Percentiles rank a stretch among this genome's conserved stretches.
phyloP scores from a whole-genome alignment of 106 monocot genomes.

The Hemerocallis citrina region DNA sequence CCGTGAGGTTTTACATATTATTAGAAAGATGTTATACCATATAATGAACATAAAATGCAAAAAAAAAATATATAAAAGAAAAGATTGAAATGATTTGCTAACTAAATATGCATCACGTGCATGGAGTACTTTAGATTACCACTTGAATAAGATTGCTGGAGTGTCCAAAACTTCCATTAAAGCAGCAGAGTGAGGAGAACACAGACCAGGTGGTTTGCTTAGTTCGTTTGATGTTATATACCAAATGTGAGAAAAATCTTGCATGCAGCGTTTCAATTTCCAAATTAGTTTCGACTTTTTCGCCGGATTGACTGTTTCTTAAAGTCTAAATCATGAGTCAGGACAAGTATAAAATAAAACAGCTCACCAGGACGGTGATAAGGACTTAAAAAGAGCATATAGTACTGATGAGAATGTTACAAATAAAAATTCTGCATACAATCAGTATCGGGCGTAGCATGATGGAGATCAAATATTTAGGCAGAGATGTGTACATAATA shows the following conservation, averaged over 20 bases:
- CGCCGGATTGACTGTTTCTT: too few relatives aligned
- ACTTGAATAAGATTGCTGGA: neutral
- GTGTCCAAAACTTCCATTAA: neutral
- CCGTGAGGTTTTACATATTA: neutral
- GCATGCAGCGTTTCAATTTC: neutral
- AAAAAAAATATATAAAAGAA: neutral
- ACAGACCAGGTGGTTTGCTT: neutral
- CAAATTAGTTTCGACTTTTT: too few relatives aligned
- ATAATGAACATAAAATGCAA: neutral
- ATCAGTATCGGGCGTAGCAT: too few relatives aligned
- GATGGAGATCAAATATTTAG: too few relatives aligned
- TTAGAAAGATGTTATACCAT: neutral
- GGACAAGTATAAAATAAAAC: too few relatives aligned
- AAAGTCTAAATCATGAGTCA: too few relatives aligned
- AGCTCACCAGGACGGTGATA: too few relatives aligned
- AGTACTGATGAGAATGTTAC: too few relatives aligned
- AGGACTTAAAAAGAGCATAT: too few relatives aligned
- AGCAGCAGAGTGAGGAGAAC: too few relatives aligned
- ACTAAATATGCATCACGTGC: neutral
- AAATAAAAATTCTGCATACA: too few relatives aligned
- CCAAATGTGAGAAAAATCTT: neutral
- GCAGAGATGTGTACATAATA: too few relatives aligned
- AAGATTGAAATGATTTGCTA: neutral
- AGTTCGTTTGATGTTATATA: neutral
- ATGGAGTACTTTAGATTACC: neutral